Conservation (phyloP, 202 grass and related monocot species). For the Dendrocalamus latiflorus region DNA sequence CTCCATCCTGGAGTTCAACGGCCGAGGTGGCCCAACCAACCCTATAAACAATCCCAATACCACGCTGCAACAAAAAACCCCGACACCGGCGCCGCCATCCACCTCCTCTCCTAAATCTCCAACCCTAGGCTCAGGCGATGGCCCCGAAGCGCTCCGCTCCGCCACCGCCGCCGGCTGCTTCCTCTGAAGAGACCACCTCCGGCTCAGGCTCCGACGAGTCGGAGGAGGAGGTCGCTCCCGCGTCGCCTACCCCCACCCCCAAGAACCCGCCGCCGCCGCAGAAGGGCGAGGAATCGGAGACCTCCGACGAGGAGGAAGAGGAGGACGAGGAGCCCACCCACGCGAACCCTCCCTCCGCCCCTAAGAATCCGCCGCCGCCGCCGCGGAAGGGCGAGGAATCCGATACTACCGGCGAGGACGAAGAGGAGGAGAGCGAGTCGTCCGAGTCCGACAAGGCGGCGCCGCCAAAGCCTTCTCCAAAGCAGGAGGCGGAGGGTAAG, state of each 20-base stretch:
- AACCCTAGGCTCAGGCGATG: slow-evolving; percentile 36
- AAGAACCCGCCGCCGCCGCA: background rate
- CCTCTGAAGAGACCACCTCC: slow-evolving; percentile 11
- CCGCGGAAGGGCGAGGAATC: background rate
- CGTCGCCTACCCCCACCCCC: background rate
- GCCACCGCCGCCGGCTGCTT: background rate
- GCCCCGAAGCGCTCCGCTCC: slow-evolving; percentile 34
- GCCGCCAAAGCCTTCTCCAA: background rate
- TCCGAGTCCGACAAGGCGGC: slow-evolving; percentile 8
- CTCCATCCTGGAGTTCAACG: too few species aligned
- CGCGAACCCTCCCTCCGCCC: background rate
- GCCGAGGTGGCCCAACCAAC: too few species aligned
- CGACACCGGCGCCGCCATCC: background rate
- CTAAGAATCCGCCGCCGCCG: slow-evolving; percentile 11
- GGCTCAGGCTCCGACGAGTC: slow-evolving; percentile 15
- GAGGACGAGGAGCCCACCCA: background rate
- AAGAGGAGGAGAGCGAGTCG: slow-evolving; percentile 18
- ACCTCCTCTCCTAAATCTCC: background rate
- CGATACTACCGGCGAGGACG: slow-evolving; percentile 14
- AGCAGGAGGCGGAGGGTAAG: background rate
- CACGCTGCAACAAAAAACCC: background rate
- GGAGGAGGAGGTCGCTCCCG: background rate
- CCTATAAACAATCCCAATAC: too few species aligned
- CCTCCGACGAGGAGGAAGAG: slow-evolving; percentile 20
- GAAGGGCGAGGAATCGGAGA: slow-evolving; percentile 10